Conservation (phyloP, 2,329 filamentous ascomycete species). For the Fusarium circinatum region DNA sequence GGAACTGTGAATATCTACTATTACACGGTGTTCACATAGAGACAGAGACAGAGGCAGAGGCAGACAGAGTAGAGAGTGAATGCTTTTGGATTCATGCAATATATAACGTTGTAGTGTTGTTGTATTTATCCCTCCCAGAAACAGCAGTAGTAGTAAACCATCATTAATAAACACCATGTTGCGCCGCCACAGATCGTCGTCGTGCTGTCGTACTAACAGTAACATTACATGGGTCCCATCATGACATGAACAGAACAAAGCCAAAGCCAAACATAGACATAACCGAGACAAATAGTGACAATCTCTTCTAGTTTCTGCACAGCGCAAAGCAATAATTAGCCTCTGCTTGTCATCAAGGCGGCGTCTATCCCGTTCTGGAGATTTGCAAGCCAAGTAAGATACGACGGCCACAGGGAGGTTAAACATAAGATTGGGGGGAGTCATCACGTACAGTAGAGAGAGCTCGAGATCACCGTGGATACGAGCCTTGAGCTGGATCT, state of each 20-base stretch:
- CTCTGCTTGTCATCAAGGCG: constrained; percentile 30
- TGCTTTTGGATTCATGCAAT: constrained; percentile 1
- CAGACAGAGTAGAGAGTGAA: background rate
- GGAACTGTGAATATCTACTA: background rate
- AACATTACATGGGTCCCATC: constrained; percentile 37
- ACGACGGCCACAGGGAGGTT: constrained; percentile 22
- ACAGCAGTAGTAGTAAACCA: constrained; percentile 3
- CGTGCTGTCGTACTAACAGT: background rate
- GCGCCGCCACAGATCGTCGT: constrained; percentile 27
- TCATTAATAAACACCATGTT: constrained; percentile 31
- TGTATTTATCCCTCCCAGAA: constrained; percentile 24
- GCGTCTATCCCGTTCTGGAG: constrained; percentile 43
- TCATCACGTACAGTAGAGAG: constrained; percentile 68
- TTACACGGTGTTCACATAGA: background rate
- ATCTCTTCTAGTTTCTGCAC: constrained; percentile 36
- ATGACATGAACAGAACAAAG: constrained; percentile 17
- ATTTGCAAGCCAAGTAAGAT: constrained; percentile 43
- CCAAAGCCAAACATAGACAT: background rate
- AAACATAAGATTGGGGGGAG: background rate
- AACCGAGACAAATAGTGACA: background rate
- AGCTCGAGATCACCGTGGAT: constrained; percentile 87
- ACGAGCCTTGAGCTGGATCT: constrained; percentile 86
- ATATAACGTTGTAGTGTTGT: background rate
- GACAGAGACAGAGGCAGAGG: background rate
- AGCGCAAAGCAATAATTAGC: constrained; percentile 38